Conservation (phyloP, 2,329 filamentous ascomycete genomes). For the Colletotrichum viniferum region DNA sequence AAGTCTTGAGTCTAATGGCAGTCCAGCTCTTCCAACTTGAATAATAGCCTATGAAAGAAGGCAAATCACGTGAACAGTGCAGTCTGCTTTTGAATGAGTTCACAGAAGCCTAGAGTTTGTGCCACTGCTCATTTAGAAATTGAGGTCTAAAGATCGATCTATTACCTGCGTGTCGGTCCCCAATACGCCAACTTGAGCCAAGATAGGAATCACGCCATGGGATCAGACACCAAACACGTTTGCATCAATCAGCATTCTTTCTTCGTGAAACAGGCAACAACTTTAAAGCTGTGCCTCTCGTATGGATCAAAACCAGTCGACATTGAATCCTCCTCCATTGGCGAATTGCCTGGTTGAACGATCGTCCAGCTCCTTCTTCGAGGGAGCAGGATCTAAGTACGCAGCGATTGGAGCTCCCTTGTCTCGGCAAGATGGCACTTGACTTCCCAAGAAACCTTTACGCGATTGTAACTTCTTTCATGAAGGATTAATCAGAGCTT, state of each 20-base stretch:
- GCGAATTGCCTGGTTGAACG: neutral
- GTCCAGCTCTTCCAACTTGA: neutral
- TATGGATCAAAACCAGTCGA: neutral
- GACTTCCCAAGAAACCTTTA: neutral
- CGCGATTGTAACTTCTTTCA: neutral
- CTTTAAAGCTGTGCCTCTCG: neutral
- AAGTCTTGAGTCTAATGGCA: rapidly evolving
- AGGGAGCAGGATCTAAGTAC: neutral
- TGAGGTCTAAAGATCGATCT: neutral
- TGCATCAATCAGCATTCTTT: neutral
- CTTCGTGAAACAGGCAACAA: neutral
- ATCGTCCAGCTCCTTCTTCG: neutral
- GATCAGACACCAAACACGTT: neutral
- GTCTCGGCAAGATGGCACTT: neutral
- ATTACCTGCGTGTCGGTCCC: neutral
- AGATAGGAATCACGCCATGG: neutral
- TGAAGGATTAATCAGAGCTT: neutral
- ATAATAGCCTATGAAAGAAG: no score
- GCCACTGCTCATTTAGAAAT: rapidly evolving
- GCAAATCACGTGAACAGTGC: rapidly evolving
- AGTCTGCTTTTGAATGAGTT: no score
- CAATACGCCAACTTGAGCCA: neutral
- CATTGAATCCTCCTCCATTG: neutral
- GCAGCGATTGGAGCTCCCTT: neutral
- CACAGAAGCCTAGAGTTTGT: neutral